These are phyloP conservation scores for Erysiphe pulchra DNA, from an alignment of 2,329 filamentous ascomycete genomes.

Conservation along the genomic window DNA sequence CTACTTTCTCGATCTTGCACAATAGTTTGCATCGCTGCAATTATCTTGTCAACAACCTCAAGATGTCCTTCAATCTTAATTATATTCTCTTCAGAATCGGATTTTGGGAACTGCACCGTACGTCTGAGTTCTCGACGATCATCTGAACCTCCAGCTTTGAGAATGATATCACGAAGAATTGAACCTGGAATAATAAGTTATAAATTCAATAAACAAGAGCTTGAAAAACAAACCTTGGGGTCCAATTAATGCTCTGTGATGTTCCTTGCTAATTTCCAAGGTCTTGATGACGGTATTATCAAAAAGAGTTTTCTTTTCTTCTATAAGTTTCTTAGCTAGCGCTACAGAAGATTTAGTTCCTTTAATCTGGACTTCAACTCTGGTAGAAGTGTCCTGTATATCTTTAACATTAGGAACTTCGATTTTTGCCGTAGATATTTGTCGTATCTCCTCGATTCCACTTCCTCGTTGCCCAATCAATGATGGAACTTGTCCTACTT, in stretches of 20 bases:
- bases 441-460: slow-evolving; percentile 73
- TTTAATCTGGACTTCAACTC: slow-evolving; percentile 74
- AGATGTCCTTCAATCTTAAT: slow-evolving; percentile 76
- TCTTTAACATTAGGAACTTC: slow-evolving; percentile 71
- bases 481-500: slow-evolving; percentile 79
- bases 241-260: slow-evolving; percentile 77
- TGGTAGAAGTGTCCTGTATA: slow-evolving; percentile 32
- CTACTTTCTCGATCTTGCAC: slow-evolving; percentile 68
- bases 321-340: slow-evolving; percentile 70
- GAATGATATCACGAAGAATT: slow-evolving; percentile 66
- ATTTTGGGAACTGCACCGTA: slow-evolving; percentile 83
- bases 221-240: slow-evolving; percentile 40
- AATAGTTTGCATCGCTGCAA: slow-evolving; percentile 55
- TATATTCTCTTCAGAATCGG: slow-evolving; percentile 53
- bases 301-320: slow-evolving; percentile 67
- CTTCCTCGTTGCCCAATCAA: slow-evolving; percentile 77
- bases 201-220: not conserved
- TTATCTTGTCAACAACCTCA: slow-evolving; percentile 69
- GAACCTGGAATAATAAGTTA: slow-evolving; percentile 28
- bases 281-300: slow-evolving; percentile 71
- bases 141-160: slow-evolving; percentile 68
- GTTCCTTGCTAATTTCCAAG: slow-evolving; percentile 79
- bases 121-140: slow-evolving; percentile 64
- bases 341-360: slow-evolving; percentile 79
- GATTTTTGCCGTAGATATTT: slow-evolving; percentile 65